Base-by-base conservation (phyloP, 805 yeast species). In the Metschnikowia picachoensis region DNA sequence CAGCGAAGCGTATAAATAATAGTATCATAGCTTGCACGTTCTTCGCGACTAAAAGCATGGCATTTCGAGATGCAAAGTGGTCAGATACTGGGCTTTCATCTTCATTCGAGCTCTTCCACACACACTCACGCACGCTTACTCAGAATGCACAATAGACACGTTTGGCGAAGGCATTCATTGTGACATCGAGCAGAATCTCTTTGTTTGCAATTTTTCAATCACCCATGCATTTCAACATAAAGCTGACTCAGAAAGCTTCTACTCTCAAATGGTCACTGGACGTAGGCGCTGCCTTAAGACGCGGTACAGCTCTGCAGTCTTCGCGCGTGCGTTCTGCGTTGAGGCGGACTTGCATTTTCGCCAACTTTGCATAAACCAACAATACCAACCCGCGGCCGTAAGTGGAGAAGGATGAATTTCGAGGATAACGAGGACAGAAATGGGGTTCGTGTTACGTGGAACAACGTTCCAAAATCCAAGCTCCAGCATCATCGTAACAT, bases 381-480 rank as follows among this genome's bases (percentile, higher is more conserved):
- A 20, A 20, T 4, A 20, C 20, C 20, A 20, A 6, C 6, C 20
- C 20, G 27, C 42, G 30, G n/a, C 10, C 10, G n/a, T 32, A 30
- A 30, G n/a, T 12, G 12, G 32, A 32, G 36, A 11, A 35, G 29
- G n/a, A 71, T 71, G 76, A 66, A 66, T 52, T 77, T 79, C 54
- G 82, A 78, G 56, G 69, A 69, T 14, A 66, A 75, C 54, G 95
- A 87, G 61, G 94, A 87, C 60, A 61, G 66, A 43, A 85, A 85
- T 55, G 94, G 94, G 39, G 78, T 85, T 35, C 77, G 94, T 57
- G 74, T 83, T 61, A 74, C 91, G 7, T 87, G 94, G 90, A 85
- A 83, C 60, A 67, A 70, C 9, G 62, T 82, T 12, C 86, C 87
- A 6, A 67, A 74, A 36, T 68, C 79, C n/a, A 76, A 74, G 55